These are phyloP conservation scores for Penicillium sp. DNA, from an alignment of 2,329 filamentous ascomycete species.

Conservation along the genomic window DNA sequence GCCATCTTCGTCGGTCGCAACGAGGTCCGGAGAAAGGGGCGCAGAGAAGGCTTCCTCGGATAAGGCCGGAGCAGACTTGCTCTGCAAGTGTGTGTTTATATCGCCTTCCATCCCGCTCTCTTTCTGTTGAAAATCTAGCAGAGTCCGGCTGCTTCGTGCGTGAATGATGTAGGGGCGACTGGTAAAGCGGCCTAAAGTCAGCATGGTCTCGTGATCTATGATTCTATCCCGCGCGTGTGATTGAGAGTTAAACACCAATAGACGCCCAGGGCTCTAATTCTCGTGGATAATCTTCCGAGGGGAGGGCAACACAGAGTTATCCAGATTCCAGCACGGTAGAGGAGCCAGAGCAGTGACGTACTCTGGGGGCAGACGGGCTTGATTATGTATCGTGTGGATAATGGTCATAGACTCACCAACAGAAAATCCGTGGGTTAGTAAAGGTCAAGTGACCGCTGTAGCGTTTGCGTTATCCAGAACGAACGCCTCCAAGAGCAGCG, in stretches of 20 bases:
- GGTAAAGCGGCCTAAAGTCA: constrained; percentile 35
- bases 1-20: constrained; percentile 25
- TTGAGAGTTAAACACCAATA: neutral
- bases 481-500: too few species aligned
- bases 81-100: constrained; percentile 18
- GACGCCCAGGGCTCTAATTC: neutral
- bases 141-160: constrained; percentile 30
- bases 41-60: constrained; percentile 24
- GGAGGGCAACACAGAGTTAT: neutral
- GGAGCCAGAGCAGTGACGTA: too few species aligned
- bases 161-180: constrained; percentile 32
- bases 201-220: constrained; percentile 26
- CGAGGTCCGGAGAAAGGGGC: constrained; percentile 22
- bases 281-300: neutral
- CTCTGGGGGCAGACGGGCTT: too few species aligned
- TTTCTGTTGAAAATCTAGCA: constrained; percentile 36
- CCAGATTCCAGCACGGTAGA: neutral
- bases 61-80: constrained; percentile 22
- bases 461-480: constrained; percentile 7
- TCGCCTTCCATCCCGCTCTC: constrained; percentile 28
- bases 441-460: constrained; percentile 6
- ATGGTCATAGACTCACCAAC: neutral
- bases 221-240: neutral
- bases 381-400: neutral
- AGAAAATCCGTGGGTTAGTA: neutral